Conservation (phyloP, 768 basidiomycete species). For the Boletales sp. region DNA sequence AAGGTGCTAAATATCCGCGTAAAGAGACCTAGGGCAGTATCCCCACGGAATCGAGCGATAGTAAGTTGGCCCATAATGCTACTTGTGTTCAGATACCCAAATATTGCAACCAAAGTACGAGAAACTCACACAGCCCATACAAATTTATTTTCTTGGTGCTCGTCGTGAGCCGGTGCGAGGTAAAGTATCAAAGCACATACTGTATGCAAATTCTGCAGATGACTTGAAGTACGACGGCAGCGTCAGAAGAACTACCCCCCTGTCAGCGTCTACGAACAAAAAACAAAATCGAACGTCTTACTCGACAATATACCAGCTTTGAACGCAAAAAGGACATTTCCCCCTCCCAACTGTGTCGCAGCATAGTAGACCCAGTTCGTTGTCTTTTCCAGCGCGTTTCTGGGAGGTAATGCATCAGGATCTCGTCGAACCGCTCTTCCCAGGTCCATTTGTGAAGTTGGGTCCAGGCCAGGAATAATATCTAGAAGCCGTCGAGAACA, state of each 20-base stretch:
- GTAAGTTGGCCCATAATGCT: conserved; percentile 78
- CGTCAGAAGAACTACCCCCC: conserved; percentile 46
- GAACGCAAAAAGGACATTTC: conserved; percentile 65
- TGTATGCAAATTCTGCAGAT: conserved; percentile 55
- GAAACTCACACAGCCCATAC: conserved; percentile 65
- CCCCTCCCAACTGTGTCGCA: conserved; percentile 41
- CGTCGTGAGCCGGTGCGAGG: conserved; percentile 4
- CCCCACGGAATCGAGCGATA: conserved; percentile 67
- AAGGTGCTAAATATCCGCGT: conserved; percentile 64
- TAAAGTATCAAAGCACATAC: conserved; percentile 33
- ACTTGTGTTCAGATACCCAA: neutral
- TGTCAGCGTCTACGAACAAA: neutral
- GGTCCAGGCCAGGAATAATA: conserved; percentile 54
- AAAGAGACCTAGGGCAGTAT: conserved; percentile 65
- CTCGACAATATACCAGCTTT: conserved; percentile 68
- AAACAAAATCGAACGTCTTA: conserved; percentile 22
- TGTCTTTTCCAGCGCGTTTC: conserved; percentile 51
- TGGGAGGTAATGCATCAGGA: conserved; percentile 71
- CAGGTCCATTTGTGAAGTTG: conserved; percentile 43
- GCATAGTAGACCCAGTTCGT: conserved; percentile 45
- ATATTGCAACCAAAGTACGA: neutral
- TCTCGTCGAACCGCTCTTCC: conserved; percentile 58
- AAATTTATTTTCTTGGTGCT: conserved; percentile 51
- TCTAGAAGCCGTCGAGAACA: conserved; percentile 29
- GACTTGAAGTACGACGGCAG: conserved; percentile 56